Base-by-base conservation (phyloP, 352 stramenopile genomes). In the Phytophthora niederhauseri region DNA sequence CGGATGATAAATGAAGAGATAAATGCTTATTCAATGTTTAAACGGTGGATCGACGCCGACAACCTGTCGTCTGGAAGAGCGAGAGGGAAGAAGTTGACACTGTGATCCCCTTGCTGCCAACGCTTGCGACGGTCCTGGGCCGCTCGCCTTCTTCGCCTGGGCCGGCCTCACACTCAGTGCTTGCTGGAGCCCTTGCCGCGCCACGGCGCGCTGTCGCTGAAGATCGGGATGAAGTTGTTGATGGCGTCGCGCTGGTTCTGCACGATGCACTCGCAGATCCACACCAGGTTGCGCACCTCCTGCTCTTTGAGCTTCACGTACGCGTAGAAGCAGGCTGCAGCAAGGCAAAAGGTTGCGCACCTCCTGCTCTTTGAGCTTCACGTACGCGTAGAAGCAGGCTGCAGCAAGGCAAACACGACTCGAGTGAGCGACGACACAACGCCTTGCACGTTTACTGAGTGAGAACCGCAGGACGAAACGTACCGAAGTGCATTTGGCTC, bases 291-390 rank as follows among this genome's bases (percentile, higher is more conserved):
- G 70, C 98, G 93, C 71, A 99, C 98, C 75, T 99, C 98, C 85
- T 99, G 97, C 81, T 99, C 97, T 93, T 99, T 99, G 61, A 99
- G 88, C 88, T 99, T 99, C 45, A 99, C 94, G 82, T 99, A 99
- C 51, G 97, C 96, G 85, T 99, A 99, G 81, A 99, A 99, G 68
- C 90, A 94, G 8, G 79, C 82, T 90, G 57, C 7, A 36, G 14
- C 41, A 55, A 45, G 22, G 45, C 48, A 61, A 62, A 64, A n/a
- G n/a, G n/a, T n/a, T n/a, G n/a, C n/a, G n/a, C 71, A 99, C 98
- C 75, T 99, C 98, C 85, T 99, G 97, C 81, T 99, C 97, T 93
- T 99, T 99, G 61, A 99, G 88, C 88, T 99, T 99, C 45, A 99
- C 94, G 82, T 99, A 99, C 51, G 97, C 96, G 85, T 99, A 99